Conservation (phyloP, 2,329 filamentous ascomycete genomes). For the Monilinia fructigena region DNA sequence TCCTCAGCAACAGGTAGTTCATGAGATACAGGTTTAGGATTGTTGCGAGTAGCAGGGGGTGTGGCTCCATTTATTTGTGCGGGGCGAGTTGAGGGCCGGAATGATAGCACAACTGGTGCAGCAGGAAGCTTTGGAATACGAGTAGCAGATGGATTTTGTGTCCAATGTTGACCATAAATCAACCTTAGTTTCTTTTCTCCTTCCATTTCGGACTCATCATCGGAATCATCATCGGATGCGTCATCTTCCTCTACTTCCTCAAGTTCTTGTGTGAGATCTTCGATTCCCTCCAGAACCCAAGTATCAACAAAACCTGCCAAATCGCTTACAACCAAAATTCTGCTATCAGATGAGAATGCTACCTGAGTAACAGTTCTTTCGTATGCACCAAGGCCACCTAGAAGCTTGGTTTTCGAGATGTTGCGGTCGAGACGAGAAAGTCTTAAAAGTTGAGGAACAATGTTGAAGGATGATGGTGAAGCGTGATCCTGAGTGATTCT, state of each 20-base stretch:
- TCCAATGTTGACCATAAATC: slow-evolving; percentile 68
- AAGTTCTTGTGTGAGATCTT: slow-evolving; percentile 47
- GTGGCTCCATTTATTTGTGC: slow-evolving; percentile 46
- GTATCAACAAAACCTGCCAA: slow-evolving; percentile 83
- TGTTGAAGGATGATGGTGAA: slow-evolving; percentile 44
- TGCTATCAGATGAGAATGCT: slow-evolving; percentile 77
- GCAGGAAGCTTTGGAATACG: slow-evolving; percentile 68
- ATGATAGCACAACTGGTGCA: slow-evolving; percentile 66
- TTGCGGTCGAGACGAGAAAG: slow-evolving; percentile 54
- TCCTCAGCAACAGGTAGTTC: slow-evolving; percentile 53
- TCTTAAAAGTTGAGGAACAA: slow-evolving; percentile 47
- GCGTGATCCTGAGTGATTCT: slow-evolving; percentile 44
- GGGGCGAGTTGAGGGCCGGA: slow-evolving; percentile 49
- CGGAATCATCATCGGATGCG: slow-evolving; percentile 40
- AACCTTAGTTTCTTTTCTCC: slow-evolving; percentile 49
- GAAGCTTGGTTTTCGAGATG: slow-evolving; percentile 53
- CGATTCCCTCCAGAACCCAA: slow-evolving; percentile 68
- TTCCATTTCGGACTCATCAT: slow-evolving; percentile 45
- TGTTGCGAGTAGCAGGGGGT: slow-evolving; percentile 35
- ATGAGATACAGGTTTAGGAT: slow-evolving; percentile 44
- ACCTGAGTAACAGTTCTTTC: slow-evolving; percentile 71
- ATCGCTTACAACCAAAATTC: slow-evolving; percentile 75
- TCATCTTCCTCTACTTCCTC: slow-evolving; percentile 40
- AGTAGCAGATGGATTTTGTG: slow-evolving; percentile 66
- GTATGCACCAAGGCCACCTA: slow-evolving; percentile 72